A percentile compares a stretch with the other conserved stretches of the same genome.
These are phyloP conservation scores for Cyberlindnera sargentensis DNA, from an alignment of 805 yeast genomes.

Conservation along the genomic window DNA sequence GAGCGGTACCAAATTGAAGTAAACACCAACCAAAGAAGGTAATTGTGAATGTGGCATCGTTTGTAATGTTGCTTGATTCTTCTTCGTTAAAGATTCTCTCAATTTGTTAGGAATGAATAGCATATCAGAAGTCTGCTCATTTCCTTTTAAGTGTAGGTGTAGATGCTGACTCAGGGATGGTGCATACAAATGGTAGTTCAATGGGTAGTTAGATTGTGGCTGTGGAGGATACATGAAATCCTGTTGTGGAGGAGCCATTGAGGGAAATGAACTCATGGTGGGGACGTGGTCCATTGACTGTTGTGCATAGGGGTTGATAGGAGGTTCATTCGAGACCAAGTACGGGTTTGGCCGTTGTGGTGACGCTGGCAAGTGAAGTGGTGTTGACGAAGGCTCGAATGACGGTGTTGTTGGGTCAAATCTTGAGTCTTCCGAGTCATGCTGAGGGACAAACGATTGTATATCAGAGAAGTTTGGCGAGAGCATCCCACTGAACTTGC, in stretches of 20 bases:
- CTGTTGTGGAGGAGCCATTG: constrained; percentile 12
- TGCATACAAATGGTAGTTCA: constrained; percentile 83
- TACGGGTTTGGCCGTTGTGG: constrained; percentile 3
- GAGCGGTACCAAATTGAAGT: constrained; percentile 80
- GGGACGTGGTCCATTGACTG: constrained; percentile 1
- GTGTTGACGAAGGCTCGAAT: constrained; percentile 10
- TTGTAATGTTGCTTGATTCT: constrained; percentile 76
- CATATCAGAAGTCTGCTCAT: constrained; percentile 62
- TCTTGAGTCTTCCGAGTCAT: background rate
- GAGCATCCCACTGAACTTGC: constrained; percentile 24
- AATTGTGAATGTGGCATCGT: constrained; percentile 50
- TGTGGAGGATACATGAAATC: constrained; percentile 11
- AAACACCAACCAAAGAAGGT: constrained; percentile 74
- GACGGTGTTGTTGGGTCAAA: constrained; percentile 23
- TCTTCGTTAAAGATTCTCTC: constrained; percentile 62
- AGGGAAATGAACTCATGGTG: constrained; percentile 4
- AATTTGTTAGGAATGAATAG: constrained; percentile 69
- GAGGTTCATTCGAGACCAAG: background rate
- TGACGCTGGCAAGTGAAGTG: constrained; percentile 11
- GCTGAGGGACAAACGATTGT: constrained; percentile 23
- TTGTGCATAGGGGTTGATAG: constrained; percentile 16
- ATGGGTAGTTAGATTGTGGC: constrained; percentile 35
- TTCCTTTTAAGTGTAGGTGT: constrained; percentile 50
- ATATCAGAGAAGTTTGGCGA: constrained; percentile 34
- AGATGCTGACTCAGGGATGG: constrained; percentile 80